Conservation (phyloP, 257 asterid genomes). For the Plantago elongata region DNA sequence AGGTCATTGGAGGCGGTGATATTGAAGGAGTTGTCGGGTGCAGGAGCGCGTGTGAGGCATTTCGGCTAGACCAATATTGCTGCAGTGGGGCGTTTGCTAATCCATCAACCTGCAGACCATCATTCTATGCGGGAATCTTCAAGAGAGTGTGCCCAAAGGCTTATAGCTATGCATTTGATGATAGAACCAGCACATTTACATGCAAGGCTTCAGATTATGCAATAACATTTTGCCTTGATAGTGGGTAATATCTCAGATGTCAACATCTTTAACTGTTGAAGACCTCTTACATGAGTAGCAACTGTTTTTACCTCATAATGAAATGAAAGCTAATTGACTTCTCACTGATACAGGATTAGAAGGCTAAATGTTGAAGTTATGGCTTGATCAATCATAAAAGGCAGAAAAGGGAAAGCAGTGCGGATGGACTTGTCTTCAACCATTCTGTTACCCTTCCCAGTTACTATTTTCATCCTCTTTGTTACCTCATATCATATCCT, state of each 20-base stretch:
- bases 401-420: neutral
- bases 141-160: slow-evolving; percentile 65
- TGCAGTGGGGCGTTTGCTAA: slow-evolving; percentile 84
- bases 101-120: slow-evolving; percentile 69
- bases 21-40: slow-evolving; percentile 70
- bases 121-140: slow-evolving; percentile 65
- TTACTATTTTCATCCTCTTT: neutral
- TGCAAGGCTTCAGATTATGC: slow-evolving; percentile 61
- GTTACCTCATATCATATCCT: neutral
- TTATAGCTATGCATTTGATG: slow-evolving; percentile 74
- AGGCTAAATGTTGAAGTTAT: neutral
- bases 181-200: slow-evolving; percentile 83
- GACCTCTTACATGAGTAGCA: neutral
- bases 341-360: neutral
- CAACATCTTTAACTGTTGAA: no score
- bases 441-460: neutral
- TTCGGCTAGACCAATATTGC: slow-evolving; percentile 66
- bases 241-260: slow-evolving; percentile 30
- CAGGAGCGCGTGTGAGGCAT: slow-evolving; percentile 82
- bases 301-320: no score
- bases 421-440: neutral
- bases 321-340: neutral
- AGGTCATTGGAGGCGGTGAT: slow-evolving; percentile 49
- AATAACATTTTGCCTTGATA: slow-evolving; percentile 47
- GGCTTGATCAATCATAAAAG: neutral